Percentiles rank a stretch among this genome's conserved stretches.
phyloP scores from a whole-genome alignment of 2,329 filamentous ascomycete species.

The Microdochium trichocladiopsis region DNA sequence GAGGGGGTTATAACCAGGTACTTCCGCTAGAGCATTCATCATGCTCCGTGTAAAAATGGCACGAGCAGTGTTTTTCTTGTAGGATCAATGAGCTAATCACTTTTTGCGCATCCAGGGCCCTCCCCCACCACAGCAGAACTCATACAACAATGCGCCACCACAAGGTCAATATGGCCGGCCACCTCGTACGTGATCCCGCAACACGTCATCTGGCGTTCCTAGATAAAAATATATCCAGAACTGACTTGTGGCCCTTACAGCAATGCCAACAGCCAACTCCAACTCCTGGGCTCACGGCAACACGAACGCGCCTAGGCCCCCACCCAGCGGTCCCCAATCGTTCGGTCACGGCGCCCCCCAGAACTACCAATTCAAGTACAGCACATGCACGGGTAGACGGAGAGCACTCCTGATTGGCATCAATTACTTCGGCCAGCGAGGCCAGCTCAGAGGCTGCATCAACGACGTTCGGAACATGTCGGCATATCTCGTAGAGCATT shows the following conservation, averaged over 20 bases:
- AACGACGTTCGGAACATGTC: slow-evolving; percentile 99
- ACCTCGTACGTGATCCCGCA: slow-evolving; percentile 32
- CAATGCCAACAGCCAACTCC: slow-evolving; percentile 33
- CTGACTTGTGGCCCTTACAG: slow-evolving; percentile 16
- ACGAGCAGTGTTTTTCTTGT: slow-evolving; percentile 9
- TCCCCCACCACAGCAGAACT: slow-evolving; percentile 32
- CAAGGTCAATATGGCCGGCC: slow-evolving; percentile 35
- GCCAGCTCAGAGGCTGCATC: slow-evolving; percentile 87
- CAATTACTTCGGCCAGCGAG: slow-evolving; percentile 92
- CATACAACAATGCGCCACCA: slow-evolving; percentile 27
- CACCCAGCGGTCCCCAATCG: slow-evolving; percentile 58
- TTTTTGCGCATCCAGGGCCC: slow-evolving; percentile 19
- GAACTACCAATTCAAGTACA: slow-evolving; percentile 83
- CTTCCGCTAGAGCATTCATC: too few species aligned
- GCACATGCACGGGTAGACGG: slow-evolving; percentile 77
- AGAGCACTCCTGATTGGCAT: slow-evolving; percentile 92
- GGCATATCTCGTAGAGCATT: slow-evolving; percentile 77
- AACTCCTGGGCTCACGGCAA: slow-evolving; percentile 52
- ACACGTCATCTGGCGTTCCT: background rate
- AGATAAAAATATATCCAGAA: background rate
- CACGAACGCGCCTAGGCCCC: slow-evolving; percentile 54
- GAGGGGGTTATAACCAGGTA: background rate
- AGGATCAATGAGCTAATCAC: background rate
- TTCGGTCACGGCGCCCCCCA: slow-evolving; percentile 78
- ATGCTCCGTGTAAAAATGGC: too few species aligned